These are phyloP conservation scores for Russula earlei DNA, from an alignment of 768 basidiomycete species.

Conservation along the genomic window DNA sequence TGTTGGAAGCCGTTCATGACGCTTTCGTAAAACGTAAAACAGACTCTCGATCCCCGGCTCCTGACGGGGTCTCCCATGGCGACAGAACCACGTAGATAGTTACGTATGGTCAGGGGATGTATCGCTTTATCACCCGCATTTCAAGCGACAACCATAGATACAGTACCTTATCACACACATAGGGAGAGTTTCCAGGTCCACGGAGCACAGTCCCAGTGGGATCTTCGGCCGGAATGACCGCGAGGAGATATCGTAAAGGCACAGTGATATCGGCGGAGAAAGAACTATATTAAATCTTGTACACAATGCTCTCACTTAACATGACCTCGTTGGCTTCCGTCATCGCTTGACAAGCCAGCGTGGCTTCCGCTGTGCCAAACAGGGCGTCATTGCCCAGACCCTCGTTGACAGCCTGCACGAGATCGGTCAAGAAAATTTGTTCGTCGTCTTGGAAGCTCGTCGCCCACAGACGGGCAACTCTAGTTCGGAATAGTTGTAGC, in stretches of 20 bases:
- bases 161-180: neutral
- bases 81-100: neutral
- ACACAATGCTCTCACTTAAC: constrained; percentile 79
- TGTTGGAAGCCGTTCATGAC: too few species aligned
- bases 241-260: too few species aligned
- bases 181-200: too few species aligned
- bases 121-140: too few species aligned
- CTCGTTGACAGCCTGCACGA: constrained; percentile 69
- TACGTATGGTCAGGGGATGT: too few species aligned
- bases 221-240: too few species aligned
- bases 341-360: constrained; percentile 65
- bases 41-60: neutral
- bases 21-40: too few species aligned
- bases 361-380: constrained; percentile 79
- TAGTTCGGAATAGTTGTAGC: constrained; percentile 68
- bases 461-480: constrained; percentile 63
- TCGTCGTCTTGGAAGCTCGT: constrained; percentile 67
- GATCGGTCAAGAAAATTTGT: constrained; percentile 56
- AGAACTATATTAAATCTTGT: constrained; percentile 52
- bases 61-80: neutral
- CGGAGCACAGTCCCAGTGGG: too few species aligned
- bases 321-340: constrained; percentile 73
- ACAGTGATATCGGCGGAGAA: too few species aligned
- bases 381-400: constrained; percentile 57
- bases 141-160: neutral